A percentile compares a stretch with the other conserved stretches of the same genome.
Conservation (phyloP, 441 rosid species). For the Cnidoscolus chayamansa region DNA sequence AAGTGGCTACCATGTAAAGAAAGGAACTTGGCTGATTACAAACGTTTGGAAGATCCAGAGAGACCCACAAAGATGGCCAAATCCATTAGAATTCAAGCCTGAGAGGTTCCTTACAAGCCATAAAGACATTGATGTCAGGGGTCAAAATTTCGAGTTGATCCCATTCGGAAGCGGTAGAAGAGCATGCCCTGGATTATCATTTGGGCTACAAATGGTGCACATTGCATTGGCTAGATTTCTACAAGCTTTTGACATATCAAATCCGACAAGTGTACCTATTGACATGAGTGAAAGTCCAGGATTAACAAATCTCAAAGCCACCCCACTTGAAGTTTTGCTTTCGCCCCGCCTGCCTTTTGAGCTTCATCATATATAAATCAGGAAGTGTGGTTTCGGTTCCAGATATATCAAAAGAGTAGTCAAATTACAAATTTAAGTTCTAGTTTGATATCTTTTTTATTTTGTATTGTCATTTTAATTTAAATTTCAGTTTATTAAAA, state of each 20-base stretch:
- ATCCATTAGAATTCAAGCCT: slow-evolving; percentile 27
- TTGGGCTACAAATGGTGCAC: slow-evolving; percentile 24
- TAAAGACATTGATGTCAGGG: slow-evolving; percentile 18
- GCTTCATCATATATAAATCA: background rate
- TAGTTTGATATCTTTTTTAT: too few relatives aligned
- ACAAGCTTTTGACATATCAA: slow-evolving; percentile 33
- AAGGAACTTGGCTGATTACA: slow-evolving; percentile 39
- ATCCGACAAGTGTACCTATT: background rate
- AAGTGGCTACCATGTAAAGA: slow-evolving; percentile 33
- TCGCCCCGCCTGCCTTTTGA: background rate
- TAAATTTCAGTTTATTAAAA: too few relatives aligned
- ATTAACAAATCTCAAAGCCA: background rate
- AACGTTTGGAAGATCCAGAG: slow-evolving; percentile 46
- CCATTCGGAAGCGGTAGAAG: slow-evolving; percentile 40
- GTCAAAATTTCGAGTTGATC: slow-evolving; percentile 25
- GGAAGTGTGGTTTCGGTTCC: too few relatives aligned
- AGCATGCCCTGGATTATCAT: slow-evolving; percentile 31
- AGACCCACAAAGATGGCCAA: slow-evolving; percentile 32
- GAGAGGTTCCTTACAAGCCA: slow-evolving; percentile 36
- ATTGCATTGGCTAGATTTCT: slow-evolving; percentile 27
- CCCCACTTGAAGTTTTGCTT: background rate
- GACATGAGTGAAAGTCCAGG: background rate
- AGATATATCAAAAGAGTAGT: background rate
- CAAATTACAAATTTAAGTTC: too few relatives aligned
- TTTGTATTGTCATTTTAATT: too few relatives aligned